phyloP scores from a whole-genome alignment of 1,284 basidiomycete species.

The Thecaphora frezii region DNA sequence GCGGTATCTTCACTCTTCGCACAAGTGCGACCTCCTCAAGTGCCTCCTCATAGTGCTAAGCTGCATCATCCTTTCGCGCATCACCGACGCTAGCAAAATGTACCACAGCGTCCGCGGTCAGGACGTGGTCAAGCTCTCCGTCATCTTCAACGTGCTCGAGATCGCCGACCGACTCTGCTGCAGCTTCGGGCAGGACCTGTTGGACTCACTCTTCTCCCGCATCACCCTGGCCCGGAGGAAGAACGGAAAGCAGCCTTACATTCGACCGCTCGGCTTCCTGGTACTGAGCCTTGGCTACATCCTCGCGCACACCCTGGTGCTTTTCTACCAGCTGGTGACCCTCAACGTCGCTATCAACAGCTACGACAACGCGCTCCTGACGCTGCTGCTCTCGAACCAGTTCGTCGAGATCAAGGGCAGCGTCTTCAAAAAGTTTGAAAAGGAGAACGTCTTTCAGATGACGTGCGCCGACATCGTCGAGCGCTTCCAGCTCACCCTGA shows the following conservation, averaged over 20 bases:
- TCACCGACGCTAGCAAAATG: slow-evolving; percentile 95
- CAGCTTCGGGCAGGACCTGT: slow-evolving; percentile 94
- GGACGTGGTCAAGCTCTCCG: slow-evolving; percentile 81
- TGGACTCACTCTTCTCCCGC: slow-evolving; percentile 92
- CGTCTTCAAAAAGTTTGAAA: slow-evolving; percentile 99
- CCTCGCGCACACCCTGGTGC: slow-evolving; percentile 79
- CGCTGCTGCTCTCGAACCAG: slow-evolving; percentile 93
- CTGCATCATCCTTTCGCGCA: slow-evolving; percentile 73
- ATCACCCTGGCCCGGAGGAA: slow-evolving; percentile 73
- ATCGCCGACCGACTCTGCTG: slow-evolving; percentile 93
- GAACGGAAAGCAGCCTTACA: slow-evolving; percentile 61
- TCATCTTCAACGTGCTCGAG: slow-evolving; percentile 86
- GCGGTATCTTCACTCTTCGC: slow-evolving; percentile 63
- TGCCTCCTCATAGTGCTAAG: slow-evolving; percentile 75
- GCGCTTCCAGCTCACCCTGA: slow-evolving; percentile 86
- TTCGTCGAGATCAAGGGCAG: slow-evolving; percentile 99
- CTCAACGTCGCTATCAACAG: slow-evolving; percentile 98
- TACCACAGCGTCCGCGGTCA: slow-evolving; percentile 99
- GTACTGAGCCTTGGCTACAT: slow-evolving; percentile 79
- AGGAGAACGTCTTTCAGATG: slow-evolving; percentile 98
- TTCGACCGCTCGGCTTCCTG: slow-evolving; percentile 84
- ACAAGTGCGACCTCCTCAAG: slow-evolving; percentile 87
- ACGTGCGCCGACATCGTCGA: slow-evolving; percentile 89
- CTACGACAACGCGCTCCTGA: slow-evolving; percentile 93
- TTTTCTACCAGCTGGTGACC: slow-evolving; percentile 93